Evolutionary conservation across 306 rosid genomes (phyloP).

Genomic region (Delonix regia): DNA sequence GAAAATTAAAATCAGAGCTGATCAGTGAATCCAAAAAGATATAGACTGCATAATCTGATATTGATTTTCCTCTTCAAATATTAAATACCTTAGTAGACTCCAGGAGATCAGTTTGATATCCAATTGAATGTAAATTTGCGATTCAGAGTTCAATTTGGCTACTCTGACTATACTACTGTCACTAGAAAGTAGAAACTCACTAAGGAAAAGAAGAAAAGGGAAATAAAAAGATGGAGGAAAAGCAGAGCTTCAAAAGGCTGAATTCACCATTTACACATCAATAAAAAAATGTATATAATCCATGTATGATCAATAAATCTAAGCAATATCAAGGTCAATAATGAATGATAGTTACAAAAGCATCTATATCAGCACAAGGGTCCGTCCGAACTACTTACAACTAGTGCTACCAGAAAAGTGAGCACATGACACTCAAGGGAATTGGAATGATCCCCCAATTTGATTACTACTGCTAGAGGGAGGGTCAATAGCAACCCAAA

Average conservation of each 20-base stretch:
- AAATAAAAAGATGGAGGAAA: too few species aligned
- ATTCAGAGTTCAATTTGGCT: not conserved
- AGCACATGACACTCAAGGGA: conserved; percentile 52
- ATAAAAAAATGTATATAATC: conserved; percentile 29
- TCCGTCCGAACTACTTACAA: conserved; percentile 37
- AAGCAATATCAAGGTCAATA: conserved; percentile 30
- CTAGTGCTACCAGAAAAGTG: conserved; percentile 33
- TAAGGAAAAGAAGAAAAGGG: not conserved
- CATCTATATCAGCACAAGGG: conserved; percentile 26
- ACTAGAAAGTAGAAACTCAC: too few species aligned
- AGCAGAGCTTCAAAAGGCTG: not conserved
- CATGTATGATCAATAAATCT: conserved; percentile 24
- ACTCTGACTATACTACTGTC: not conserved
- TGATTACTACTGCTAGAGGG: conserved; percentile 53
- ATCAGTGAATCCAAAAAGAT: too few species aligned
- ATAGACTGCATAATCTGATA: not conserved
- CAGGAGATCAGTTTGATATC: too few species aligned
- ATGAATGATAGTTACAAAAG: conserved; percentile 33
- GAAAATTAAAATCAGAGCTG: too few species aligned
- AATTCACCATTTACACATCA: not conserved
- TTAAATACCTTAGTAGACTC: too few species aligned
- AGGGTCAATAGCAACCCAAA: conserved; percentile 80
- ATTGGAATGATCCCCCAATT: conserved; percentile 78
- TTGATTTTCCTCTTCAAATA: not conserved
- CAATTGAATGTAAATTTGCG: not conserved